Base-by-base conservation (phyloP, 805 yeast species). In the Candida hungchunana region DNA sequence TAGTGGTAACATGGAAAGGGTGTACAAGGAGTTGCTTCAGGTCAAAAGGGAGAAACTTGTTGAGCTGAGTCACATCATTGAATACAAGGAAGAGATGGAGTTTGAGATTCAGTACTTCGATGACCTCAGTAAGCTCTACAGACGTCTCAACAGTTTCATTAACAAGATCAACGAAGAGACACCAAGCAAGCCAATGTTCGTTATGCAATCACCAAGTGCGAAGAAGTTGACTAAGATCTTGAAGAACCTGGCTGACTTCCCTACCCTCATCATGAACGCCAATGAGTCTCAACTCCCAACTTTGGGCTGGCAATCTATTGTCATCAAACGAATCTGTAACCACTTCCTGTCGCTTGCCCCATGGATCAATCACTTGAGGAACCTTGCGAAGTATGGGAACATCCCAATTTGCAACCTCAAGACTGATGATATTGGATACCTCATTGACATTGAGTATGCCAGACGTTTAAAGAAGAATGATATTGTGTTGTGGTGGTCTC, bases 401-500 rank as follows among this genome's bases (percentile, higher is more conserved):
- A 73, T 93, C 32, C 98, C 98, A 2, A 55, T 93, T 23, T 86
- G 97, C 54, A 90, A 93, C 51, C 61, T 90, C 45, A 79, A 77
- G 44, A 67, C 78, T n/a, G 90, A 83, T 39, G 82, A 85, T 44
- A 68, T 80, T 60, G 80, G 84, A 0, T 84, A 76, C 48, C 64
- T 88, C 49, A 82, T 90, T 40, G 99, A 93, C 58, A 71, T 90
- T 27, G 79, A 79, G 37, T 93, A 86, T 58, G 95, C 97, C 0
- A 69, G 98, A 50, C 69, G 79, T 34, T 67, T 93, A 37, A 66
- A 66, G 14, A 69, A 76, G 31, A 73, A 75, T 31, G 75, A 78
- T 41, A 73, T 84, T 26, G 81, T 90, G 6, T 63, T 94, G 20
- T 93, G 98, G 97, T 93, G 98, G 97, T 84, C 95, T 0, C 75